Base-by-base conservation (phyloP, 495 filamentous ascomycete genomes). In the Chaetomium cochliodes region DNA sequence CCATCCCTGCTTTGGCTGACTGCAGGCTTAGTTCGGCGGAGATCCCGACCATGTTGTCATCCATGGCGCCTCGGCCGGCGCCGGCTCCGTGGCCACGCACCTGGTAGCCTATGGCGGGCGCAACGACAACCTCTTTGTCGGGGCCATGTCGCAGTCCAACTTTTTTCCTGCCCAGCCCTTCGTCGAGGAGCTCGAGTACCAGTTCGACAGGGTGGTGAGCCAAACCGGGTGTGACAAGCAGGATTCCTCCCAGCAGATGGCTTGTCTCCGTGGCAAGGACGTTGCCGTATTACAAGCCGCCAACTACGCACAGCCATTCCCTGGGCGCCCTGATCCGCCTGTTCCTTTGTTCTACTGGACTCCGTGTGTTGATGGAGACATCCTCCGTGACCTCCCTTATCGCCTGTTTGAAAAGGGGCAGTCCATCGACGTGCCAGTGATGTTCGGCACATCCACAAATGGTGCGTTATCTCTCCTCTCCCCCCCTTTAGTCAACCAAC, bases 61-160 rank as follows among this genome's bases (percentile, higher is more conserved):
- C 39, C 85, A 87, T 64, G 88, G 90, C 56, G 85, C 82, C n/a
- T 90, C 86, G 30, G 90, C 89, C 8, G 90, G 90, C 16, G 89
- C 82, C 6, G 87, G 78, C 2, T 86, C 86, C 0, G 82, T 92
- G 3, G 85, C 84, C 18, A 77, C 91, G 55, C 86, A 90, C 30
- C 80, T 92, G 28, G 79, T 86, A 5, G 87, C 89, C 0, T 87
- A 91, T 60, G 73, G 70, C 20, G 74, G 73, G 5, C 67, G 69
- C 22, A 61, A 74, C 64, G 72, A 74, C 58, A 46, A 66, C 3
- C 73, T 81, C 5, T 81, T 80, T 66, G 70, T 73, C 26, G 78
- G 78, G 13, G 79, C 64, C 26, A 72, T 79, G 28, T 67, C 72
- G 52, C 77, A 82, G 60, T 76, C 78, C 26, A 64, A 79, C 8